Conservation (phyloP, 495 filamentous ascomycete species). For the Penicillium simplicissimum region DNA sequence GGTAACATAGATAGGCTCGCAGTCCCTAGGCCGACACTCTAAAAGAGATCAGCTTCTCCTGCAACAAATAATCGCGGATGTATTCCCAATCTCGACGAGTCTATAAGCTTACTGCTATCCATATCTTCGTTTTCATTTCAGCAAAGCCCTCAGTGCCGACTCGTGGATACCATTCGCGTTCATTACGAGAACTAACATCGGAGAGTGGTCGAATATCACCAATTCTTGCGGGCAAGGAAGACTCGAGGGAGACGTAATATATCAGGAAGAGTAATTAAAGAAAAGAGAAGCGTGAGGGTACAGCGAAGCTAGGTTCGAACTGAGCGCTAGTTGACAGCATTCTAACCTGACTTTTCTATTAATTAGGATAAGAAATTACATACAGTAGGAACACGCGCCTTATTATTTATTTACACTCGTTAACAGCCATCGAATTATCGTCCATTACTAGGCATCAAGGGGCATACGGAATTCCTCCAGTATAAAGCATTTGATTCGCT, state of each 20-base stretch:
- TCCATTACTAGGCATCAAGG: too few relatives aligned
- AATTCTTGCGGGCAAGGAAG: background rate
- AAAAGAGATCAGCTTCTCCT: too few relatives aligned
- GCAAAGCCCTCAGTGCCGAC: background rate
- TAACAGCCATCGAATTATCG: too few relatives aligned
- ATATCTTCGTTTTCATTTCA: background rate
- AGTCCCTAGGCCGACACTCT: too few relatives aligned
- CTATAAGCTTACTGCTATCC: background rate
- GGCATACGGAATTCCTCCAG: too few relatives aligned
- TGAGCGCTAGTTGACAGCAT: too few relatives aligned
- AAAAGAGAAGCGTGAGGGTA: background rate
- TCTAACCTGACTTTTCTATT: too few relatives aligned
- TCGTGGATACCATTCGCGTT: background rate
- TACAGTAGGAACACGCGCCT: too few relatives aligned
- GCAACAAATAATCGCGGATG: background rate
- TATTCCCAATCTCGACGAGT: background rate
- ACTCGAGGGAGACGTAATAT: background rate
- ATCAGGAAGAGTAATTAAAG: background rate
- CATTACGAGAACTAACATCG: background rate
- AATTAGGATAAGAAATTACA: too few relatives aligned
- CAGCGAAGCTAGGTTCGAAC: background rate
- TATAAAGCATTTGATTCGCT: background rate
- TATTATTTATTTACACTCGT: too few relatives aligned
- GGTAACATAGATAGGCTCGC: too few relatives aligned
- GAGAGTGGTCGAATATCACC: background rate